Evolutionary conservation across 176 grass and related monocot genomes (phyloP).

Genomic region (Saccharum spontaneum): DNA sequence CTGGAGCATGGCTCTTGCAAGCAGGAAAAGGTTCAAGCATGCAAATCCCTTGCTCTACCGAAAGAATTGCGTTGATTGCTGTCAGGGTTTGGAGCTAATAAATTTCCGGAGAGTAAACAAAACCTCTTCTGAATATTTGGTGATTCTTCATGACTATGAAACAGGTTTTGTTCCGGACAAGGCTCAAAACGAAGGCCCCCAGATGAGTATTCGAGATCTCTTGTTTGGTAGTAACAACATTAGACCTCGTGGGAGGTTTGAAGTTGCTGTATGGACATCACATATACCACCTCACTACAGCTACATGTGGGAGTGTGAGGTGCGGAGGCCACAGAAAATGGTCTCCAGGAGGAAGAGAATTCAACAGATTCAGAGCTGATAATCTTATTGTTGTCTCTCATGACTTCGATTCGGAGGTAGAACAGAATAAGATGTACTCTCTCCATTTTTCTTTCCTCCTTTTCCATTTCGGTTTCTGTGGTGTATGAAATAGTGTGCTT

Average conservation of each 20-base stretch:
- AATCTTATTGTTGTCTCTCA: background rate
- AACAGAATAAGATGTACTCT: background rate
- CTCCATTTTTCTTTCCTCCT: background rate
- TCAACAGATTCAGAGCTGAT: background rate
- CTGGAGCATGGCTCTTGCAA: slow-evolving; percentile 4
- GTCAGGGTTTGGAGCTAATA: background rate
- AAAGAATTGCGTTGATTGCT: background rate
- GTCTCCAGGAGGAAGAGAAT: background rate
- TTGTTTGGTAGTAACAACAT: background rate
- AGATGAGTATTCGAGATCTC: background rate
- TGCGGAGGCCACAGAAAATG: background rate
- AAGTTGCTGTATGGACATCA: slow-evolving; percentile 10
- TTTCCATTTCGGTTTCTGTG: background rate
- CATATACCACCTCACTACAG: slow-evolving; percentile 25
- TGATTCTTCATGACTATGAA: slow-evolving; percentile 2
- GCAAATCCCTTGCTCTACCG: background rate
- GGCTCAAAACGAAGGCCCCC: too few relatives aligned
- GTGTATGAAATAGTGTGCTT: background rate
- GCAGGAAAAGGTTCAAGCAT: background rate
- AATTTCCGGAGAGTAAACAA: background rate
- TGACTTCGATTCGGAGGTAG: background rate
- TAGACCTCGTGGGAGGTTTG: background rate
- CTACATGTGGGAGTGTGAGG: background rate
- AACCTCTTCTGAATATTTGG: background rate
- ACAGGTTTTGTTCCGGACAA: background rate